Evolutionary conservation across 148 eudicot species (phyloP), one percentile per base, ranked within the genome.

Genomic region (Rhododendron ferrugineum): DNA sequence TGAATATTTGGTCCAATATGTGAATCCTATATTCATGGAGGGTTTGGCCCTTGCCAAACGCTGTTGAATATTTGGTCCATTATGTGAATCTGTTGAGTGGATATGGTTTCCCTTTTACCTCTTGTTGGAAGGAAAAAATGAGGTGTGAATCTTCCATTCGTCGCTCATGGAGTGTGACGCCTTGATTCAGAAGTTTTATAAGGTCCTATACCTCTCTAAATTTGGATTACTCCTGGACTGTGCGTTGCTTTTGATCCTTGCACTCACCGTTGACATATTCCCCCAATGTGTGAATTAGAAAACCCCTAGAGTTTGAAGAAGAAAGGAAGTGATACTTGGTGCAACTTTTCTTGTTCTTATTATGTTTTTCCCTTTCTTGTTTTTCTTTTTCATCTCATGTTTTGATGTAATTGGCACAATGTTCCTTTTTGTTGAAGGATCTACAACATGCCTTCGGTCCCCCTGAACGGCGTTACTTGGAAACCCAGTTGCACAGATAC

Each of bases 401-500:
- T 54, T 20, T 81, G 28, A n/a, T 49, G 23, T 47, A 62, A 81
- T 81, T 36, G 28, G 15, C 42, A 47, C 26, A 0, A 10, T 82
- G 5, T 60, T 84, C 79, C 86, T 84, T 73, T 73, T 68, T 20
- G 86, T 89, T 86, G 87, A 87, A 96, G 99, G 95, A 93, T 84
- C 64, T 96, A 40, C 89, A 42, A 49, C 86, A 74, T 73, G 92
- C 91, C 82, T 86, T 96, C 47, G 88, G 78, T 78, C 85, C 91
- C 81, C 28, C 76, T 37, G 82, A 88, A 81, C 86, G 86, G 84
- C 80, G 26, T 42, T 77, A 82, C 80, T 73, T 96, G 85, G 96
- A 95, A 82, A 83, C 84, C 60, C 92, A 87, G 88, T 30, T 96
- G 89, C 85, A 56, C 42, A 90, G 87, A 89, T 95, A 93, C 91